Evolutionary conservation across 2,329 filamentous ascomycete species (phyloP).

Genomic region (Coniella vitis): DNA sequence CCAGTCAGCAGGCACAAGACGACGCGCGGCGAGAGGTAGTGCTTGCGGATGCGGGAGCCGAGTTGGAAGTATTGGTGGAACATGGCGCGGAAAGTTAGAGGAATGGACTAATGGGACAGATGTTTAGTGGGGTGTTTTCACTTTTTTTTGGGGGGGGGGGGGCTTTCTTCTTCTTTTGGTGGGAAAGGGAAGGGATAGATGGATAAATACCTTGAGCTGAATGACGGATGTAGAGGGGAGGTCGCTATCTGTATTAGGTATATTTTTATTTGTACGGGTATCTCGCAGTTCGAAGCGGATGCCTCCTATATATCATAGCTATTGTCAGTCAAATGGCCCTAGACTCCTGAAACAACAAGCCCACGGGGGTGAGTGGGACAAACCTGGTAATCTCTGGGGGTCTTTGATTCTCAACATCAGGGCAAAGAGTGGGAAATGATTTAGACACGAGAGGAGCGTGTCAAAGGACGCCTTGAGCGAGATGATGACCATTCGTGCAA

Average conservation of each 20-base stretch:
- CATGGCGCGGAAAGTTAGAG: constrained; percentile 85
- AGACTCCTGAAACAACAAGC: too few species aligned
- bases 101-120: constrained; percentile 65
- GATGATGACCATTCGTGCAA: constrained; percentile 91
- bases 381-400: constrained; percentile 77
- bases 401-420: constrained; percentile 95
- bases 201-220: constrained; percentile 62
- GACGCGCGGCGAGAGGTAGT: constrained; percentile 86
- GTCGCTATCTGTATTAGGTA: constrained; percentile 31
- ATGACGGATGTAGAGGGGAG: constrained; percentile 71
- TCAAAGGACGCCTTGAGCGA: constrained; percentile 85
- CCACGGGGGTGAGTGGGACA: too few species aligned
- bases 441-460: constrained; percentile 85
- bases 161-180: too few species aligned
- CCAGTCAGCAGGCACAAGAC: constrained; percentile 83
- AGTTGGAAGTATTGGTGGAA: constrained; percentile 98
- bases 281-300: constrained; percentile 87
- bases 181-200: background rate
- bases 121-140: background rate
- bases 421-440: constrained; percentile 96
- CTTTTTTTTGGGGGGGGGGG: too few species aligned
- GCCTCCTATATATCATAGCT: constrained; percentile 59
- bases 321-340: too few species aligned
- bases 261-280: constrained; percentile 48
- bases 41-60: constrained; percentile 82